Evolutionary conservation across 768 basidiomycete genomes (phyloP).

Genomic region (Leccinum pellstonianum): DNA sequence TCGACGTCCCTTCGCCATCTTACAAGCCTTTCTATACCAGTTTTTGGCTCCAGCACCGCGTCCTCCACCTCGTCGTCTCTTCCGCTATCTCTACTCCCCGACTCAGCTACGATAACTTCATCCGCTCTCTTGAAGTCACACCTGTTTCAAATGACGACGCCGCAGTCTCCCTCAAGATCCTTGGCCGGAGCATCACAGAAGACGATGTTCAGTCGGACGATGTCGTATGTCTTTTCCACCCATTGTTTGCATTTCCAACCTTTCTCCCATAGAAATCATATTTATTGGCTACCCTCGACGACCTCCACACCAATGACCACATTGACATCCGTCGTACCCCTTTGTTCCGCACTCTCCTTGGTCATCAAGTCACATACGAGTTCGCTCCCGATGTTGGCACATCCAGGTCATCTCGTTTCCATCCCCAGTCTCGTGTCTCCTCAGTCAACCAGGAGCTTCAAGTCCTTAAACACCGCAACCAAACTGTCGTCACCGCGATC

Average conservation of each 20-base stretch:
- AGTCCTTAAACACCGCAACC: constrained; percentile 37
- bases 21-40: constrained; percentile 47
- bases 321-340: constrained; percentile 42
- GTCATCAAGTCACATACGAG: constrained; percentile 25
- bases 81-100: constrained; percentile 35
- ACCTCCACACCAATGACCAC: constrained; percentile 33
- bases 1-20: constrained; percentile 44
- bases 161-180: constrained; percentile 32
- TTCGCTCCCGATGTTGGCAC: constrained; percentile 12
- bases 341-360: constrained; percentile 37
- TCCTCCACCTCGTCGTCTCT: constrained; percentile 49
- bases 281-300: constrained; percentile 36
- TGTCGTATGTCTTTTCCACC: constrained; percentile 38
- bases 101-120: constrained; percentile 41
- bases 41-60: constrained; percentile 50
- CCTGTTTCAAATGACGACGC: constrained; percentile 33
- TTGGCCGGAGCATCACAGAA: constrained; percentile 44
- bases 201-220: constrained; percentile 46
- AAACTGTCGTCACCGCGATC: constrained; percentile 44
- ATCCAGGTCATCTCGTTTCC: constrained; percentile 19
- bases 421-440: constrained; percentile 12
- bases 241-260: constrained; percentile 2
- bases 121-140: constrained; percentile 34
- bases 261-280: constrained; percentile 42
- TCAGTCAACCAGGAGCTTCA: constrained; percentile 25